A percentile compares a stretch with the other conserved stretches of the same genome.
Evolutionary conservation across 2,329 filamentous ascomycete species (phyloP).

Genomic region (Aspergillus novoparasiticus): DNA sequence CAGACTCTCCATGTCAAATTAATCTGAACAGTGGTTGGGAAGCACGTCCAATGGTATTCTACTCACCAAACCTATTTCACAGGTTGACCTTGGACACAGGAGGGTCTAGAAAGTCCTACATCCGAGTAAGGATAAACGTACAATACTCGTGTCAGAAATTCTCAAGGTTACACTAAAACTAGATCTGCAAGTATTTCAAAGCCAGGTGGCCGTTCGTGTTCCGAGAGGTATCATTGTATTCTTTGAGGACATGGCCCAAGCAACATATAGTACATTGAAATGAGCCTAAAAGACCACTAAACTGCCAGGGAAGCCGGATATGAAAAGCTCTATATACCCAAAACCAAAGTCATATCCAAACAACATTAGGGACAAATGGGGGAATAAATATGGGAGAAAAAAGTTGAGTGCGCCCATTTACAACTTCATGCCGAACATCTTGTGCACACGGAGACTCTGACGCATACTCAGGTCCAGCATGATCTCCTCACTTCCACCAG

Average conservation of each 20-base stretch:
- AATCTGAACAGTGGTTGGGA: too few relatives aligned
- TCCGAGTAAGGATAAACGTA: neutral
- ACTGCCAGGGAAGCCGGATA: neutral
- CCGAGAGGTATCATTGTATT: neutral
- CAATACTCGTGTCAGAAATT: neutral
- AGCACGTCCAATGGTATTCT: too few relatives aligned
- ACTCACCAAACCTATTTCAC: too few relatives aligned
- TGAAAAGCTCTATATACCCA: constrained; percentile 12
- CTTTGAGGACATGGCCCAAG: neutral
- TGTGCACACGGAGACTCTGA: constrained; percentile 83
- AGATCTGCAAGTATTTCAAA: neutral
- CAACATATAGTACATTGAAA: constrained; percentile 15
- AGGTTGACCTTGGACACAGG: too few relatives aligned
- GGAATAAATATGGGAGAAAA: constrained; percentile 7
- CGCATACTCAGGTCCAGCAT: constrained; percentile 97
- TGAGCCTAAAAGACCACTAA: constrained; percentile 1
- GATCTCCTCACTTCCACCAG: constrained; percentile 95
- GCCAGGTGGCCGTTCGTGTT: neutral
- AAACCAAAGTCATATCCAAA: constrained; percentile 9
- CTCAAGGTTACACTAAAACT: neutral
- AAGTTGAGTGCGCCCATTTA: constrained; percentile 47
- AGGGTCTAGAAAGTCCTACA: too few relatives aligned
- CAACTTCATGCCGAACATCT: constrained; percentile 94
- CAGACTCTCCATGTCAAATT: too few relatives aligned
- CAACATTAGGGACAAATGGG: neutral